A percentile compares a stretch with the other conserved stretches of the same genome.
These are phyloP conservation scores for Pseudopithomyces maydicus DNA, from an alignment of 2,329 filamentous ascomycete species.

Conservation along the genomic window DNA sequence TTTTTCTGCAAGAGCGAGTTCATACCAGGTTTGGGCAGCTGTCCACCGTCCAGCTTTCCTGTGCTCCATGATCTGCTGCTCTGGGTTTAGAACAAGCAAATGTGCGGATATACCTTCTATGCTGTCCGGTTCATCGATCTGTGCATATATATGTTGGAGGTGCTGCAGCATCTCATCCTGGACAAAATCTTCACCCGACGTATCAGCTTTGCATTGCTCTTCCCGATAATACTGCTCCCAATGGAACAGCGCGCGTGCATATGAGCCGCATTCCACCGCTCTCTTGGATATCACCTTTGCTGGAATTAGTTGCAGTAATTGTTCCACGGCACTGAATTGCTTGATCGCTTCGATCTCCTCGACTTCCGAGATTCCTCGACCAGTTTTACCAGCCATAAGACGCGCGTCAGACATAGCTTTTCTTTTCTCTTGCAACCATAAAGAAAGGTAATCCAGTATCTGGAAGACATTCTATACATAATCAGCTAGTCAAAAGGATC, in stretches of 20 bases:
- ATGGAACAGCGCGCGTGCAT: constrained; percentile 88
- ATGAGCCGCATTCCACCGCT: constrained; percentile 93
- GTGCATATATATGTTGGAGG: constrained; percentile 91
- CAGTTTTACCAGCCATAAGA: constrained; percentile 50
- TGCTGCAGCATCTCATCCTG: constrained; percentile 71
- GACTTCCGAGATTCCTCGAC: constrained; percentile 51
- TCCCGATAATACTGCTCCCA: constrained; percentile 88
- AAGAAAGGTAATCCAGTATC: constrained; percentile 86
- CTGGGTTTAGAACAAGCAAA: constrained; percentile 83
- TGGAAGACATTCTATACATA: constrained; percentile 78
- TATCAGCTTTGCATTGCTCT: constrained; percentile 49
- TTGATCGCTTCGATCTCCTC: constrained; percentile 59
- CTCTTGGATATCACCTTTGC: constrained; percentile 77
- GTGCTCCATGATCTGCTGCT: constrained; percentile 92
- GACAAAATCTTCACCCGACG: constrained; percentile 57
- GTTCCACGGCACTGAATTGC: constrained; percentile 69
- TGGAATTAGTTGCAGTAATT: constrained; percentile 71
- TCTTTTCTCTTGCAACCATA: constrained; percentile 85
- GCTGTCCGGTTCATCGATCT: constrained; percentile 97
- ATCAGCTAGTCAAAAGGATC: constrained; percentile 21
- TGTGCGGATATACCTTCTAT: constrained; percentile 93
- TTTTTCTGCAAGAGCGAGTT: constrained; percentile 80
- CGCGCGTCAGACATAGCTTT: constrained; percentile 49
- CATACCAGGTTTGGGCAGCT: constrained; percentile 96
- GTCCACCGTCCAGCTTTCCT: constrained; percentile 92